Conservation (phyloP, 192 early-diverging fungal genomes). For the Polychytrium aggregatum region DNA sequence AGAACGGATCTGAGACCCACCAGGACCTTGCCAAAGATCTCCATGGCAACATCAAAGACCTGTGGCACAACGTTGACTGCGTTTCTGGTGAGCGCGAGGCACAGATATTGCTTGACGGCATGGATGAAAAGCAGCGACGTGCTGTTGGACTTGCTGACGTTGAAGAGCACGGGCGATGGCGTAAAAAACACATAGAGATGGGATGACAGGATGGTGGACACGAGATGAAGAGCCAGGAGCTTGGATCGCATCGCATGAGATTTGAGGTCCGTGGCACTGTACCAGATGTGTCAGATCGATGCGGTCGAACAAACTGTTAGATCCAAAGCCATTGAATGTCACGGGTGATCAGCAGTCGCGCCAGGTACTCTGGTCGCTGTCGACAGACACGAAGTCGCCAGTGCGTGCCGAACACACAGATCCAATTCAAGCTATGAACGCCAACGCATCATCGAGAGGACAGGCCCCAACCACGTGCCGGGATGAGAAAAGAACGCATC, state of each 20-base stretch:
- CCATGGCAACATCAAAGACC: slow-evolving; percentile 73
- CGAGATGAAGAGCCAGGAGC: slow-evolving; percentile 68
- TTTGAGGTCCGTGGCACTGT: slow-evolving; percentile 58
- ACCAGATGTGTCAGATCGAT: too few species aligned
- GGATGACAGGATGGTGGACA: slow-evolving; percentile 61
- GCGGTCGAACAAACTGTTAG: too few species aligned
- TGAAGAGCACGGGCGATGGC: slow-evolving; percentile 33
- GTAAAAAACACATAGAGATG: slow-evolving; percentile 65
- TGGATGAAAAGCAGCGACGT: slow-evolving; percentile 50
- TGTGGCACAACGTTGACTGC: slow-evolving; percentile 62
- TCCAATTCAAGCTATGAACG: too few species aligned
- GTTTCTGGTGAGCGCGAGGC: slow-evolving; percentile 71
- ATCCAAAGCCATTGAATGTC: too few species aligned
- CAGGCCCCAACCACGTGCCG: too few species aligned
- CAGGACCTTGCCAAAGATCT: slow-evolving; percentile 72
- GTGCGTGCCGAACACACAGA: too few species aligned
- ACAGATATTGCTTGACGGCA: slow-evolving; percentile 77
- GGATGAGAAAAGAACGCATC: too few species aligned
- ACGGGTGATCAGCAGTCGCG: too few species aligned
- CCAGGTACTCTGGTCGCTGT: too few species aligned
- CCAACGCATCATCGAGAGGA: too few species aligned
- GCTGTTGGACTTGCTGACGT: slow-evolving; percentile 12
- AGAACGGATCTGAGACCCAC: slow-evolving; percentile 54
- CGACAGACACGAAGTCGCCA: too few species aligned
- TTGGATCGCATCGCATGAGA: slow-evolving; percentile 77